Percentiles rank a stretch among this genome's conserved stretches.
Conservation (phyloP, 208 protist genomes). For the Histomonas meleagridis region DNA sequence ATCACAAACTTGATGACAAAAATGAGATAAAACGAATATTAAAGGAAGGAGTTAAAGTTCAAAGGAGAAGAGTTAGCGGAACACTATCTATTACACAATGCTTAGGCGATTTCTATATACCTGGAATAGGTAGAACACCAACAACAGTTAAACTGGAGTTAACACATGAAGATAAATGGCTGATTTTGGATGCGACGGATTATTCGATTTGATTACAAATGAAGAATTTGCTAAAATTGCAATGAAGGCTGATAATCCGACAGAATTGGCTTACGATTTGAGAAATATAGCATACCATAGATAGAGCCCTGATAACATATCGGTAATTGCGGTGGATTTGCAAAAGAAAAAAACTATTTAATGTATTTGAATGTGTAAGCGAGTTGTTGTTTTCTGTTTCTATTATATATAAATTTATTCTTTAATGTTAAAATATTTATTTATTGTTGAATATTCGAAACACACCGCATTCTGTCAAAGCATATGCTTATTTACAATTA, state of each 20-base stretch:
- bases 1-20: slow-evolving; percentile 22
- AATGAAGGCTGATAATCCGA: not conserved
- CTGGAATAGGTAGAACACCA: not conserved
- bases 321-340: not conserved
- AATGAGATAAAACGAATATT: not conserved
- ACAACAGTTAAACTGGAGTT: no score
- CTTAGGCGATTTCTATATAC: not conserved
- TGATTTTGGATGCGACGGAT: not conserved
- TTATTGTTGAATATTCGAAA: no score
- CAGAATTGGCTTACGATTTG: not conserved
- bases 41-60: not conserved
- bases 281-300: not conserved
- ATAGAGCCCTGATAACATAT: not conserved
- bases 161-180: not conserved
- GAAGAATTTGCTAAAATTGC: not conserved
- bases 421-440: no score
- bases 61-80: not conserved
- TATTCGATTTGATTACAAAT: not conserved
- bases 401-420: no score
- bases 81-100: not conserved
- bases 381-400: no score
- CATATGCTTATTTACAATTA: no score
- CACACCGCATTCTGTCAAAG: no score
- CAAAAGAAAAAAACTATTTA: no score
- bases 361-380: no score